phyloP scores from a whole-genome alignment of 345 rosid species.

The Citrus maxima region DNA sequence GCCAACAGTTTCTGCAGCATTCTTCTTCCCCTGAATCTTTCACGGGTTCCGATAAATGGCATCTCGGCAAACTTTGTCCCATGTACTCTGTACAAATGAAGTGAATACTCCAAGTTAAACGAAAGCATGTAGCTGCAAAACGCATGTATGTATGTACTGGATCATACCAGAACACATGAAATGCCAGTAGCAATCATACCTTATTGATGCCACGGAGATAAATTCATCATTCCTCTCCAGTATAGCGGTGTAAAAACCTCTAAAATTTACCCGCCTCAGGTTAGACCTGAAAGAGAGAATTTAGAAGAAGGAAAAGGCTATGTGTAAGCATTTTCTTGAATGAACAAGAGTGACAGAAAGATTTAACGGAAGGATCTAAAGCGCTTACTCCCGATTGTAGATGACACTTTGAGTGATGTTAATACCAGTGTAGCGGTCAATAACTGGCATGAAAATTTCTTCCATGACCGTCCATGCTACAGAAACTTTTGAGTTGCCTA shows the following conservation, averaged over 20 bases:
- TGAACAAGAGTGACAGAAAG: too few relatives aligned
- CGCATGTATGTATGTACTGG: neutral
- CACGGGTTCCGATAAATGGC: slow-evolving; percentile 32
- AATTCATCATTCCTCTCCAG: slow-evolving; percentile 22
- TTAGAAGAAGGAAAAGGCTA: neutral
- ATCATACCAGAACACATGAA: neutral
- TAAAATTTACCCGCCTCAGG: slow-evolving; percentile 15
- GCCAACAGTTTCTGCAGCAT: slow-evolving; percentile 5
- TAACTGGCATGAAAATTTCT: neutral
- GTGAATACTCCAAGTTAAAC: neutral
- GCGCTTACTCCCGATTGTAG: slow-evolving; percentile 12
- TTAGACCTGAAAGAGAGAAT: slow-evolving; percentile 25
- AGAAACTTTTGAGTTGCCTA: slow-evolving; percentile 15
- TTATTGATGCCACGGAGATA: slow-evolving; percentile 21
- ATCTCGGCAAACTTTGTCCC: slow-evolving; percentile 29
- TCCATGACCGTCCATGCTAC: slow-evolving; percentile 16
- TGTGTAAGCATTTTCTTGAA: too few relatives aligned
- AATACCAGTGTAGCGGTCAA: slow-evolving; percentile 2
- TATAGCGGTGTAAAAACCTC: slow-evolving; percentile 22
- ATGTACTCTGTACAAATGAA: slow-evolving; percentile 21
- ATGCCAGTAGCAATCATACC: slow-evolving; percentile 7
- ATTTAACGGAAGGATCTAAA: neutral
- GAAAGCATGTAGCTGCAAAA: neutral
- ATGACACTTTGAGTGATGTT: slow-evolving; percentile 8
- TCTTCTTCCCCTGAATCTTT: slow-evolving; percentile 15